These are phyloP conservation scores for Fusarium anguioides DNA, from an alignment of 2,329 filamentous ascomycete genomes.

Conservation along the genomic window DNA sequence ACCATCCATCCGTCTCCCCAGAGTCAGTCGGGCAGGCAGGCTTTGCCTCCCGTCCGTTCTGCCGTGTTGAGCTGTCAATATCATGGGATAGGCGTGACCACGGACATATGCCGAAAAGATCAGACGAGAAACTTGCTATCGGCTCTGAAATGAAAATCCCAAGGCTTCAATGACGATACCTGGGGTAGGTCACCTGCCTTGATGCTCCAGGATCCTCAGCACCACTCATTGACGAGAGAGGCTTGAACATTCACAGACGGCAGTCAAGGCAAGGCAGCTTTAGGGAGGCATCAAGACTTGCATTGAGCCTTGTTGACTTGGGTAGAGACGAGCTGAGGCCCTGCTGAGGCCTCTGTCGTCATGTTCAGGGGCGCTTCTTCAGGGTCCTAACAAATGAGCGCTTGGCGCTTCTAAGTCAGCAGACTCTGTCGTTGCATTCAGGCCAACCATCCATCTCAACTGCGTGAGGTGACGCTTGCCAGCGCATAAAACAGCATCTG, in stretches of 20 bases:
- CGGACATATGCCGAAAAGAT: constrained; percentile 42
- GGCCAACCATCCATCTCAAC: constrained; percentile 25
- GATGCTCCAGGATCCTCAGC: constrained; percentile 20
- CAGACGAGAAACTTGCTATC: constrained; percentile 35
- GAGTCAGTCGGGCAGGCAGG: constrained; percentile 20
- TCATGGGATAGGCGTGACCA: constrained; percentile 41
- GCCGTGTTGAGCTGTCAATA: constrained; percentile 29
- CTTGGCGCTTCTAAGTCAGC: constrained; percentile 39
- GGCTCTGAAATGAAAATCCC: constrained; percentile 29
- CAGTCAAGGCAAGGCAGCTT: background rate
- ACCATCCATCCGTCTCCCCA: constrained; percentile 12
- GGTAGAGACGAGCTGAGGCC: constrained; percentile 25
- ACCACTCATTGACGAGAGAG: constrained; percentile 9
- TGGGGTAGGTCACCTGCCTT: constrained; percentile 36
- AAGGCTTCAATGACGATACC: constrained; percentile 39
- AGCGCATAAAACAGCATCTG: constrained; percentile 44
- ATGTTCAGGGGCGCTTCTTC: constrained; percentile 37
- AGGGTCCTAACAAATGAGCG: constrained; percentile 40
- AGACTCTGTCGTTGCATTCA: constrained; percentile 32
- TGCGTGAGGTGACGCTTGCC: constrained; percentile 34
- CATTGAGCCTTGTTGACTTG: constrained; percentile 32
- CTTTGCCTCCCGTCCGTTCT: constrained; percentile 25
- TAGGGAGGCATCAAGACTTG: constrained; percentile 8
- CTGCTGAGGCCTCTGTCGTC: constrained; percentile 39
- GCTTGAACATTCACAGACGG: constrained; percentile 18